Conservation (phyloP, 768 basidiomycete species). For the Gautieria morchelliformis region DNA sequence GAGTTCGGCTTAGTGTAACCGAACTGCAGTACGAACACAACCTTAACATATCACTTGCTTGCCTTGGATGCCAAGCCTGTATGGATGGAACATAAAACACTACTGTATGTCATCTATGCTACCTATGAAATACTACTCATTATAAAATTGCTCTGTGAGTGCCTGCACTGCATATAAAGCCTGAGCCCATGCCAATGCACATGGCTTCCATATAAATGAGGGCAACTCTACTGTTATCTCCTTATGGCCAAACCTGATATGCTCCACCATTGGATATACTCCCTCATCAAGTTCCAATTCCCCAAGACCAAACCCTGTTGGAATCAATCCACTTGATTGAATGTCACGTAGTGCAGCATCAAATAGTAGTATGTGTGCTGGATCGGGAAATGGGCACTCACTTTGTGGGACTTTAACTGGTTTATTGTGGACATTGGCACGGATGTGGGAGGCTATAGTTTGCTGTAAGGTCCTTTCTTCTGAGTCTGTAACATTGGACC, state of each 20-base stretch:
- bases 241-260: neutral
- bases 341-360: neutral
- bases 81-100: neutral
- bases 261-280: neutral
- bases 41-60: no score
- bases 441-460: neutral
- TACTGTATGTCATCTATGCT: neutral
- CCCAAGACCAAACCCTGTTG: neutral
- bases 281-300: neutral
- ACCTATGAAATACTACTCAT: neutral
- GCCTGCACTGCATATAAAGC: no score
- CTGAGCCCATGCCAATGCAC: neutral
- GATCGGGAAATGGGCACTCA: neutral
- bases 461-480: neutral
- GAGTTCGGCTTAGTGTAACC: no score
- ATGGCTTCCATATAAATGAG: neutral
- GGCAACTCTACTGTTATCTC: neutral
- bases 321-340: neutral
- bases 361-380: neutral
- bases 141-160: neutral
- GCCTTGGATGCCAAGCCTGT: no score
- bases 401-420: neutral
- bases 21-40: no score
- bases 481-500: neutral
- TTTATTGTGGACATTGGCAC: no score